Conservation (phyloP, 2,329 filamentous ascomycete genomes). For the Rutstroemia sp. region DNA sequence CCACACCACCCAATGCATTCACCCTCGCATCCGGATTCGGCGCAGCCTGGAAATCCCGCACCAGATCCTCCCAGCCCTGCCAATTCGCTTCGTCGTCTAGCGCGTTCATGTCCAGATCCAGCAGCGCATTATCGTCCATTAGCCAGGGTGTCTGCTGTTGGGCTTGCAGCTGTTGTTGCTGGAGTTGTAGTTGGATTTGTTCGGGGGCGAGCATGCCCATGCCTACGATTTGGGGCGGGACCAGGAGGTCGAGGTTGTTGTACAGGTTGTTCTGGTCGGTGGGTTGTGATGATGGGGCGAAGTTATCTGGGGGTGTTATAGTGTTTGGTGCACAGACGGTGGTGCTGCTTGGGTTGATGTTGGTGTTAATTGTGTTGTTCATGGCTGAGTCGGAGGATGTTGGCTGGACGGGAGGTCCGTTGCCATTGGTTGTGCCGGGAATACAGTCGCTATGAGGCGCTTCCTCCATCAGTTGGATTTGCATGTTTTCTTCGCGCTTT, state of each 20-base stretch:
- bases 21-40: conserved; percentile 13
- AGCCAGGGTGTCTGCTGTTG: conserved; percentile 15
- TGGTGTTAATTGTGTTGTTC: background rate
- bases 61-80: conserved; percentile 31
- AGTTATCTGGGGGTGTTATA: background rate
- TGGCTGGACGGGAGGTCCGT: background rate
- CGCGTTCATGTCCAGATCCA: conserved; percentile 26
- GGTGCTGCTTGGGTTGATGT: background rate
- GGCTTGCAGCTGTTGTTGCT: conserved; percentile 13
- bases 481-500: conserved; percentile 43
- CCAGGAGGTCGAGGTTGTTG: conserved; percentile 8
- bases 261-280: background rate
- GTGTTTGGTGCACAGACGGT: background rate
- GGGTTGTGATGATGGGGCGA: background rate
- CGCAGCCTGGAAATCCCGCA: conserved; percentile 28
- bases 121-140: conserved; percentile 22
- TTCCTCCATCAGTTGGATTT: conserved; percentile 13
- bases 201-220: conserved; percentile 21
- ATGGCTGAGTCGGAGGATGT: background rate
- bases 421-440: too few species aligned
- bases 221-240: conserved; percentile 18
- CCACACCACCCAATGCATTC: conserved; percentile 20
- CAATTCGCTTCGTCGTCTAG: conserved; percentile 26
- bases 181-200: conserved; percentile 20
- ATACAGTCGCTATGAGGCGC: too few species aligned